phyloP scores from a whole-genome alignment of 345 rosid genomes.

The Syzygium oleosum region DNA sequence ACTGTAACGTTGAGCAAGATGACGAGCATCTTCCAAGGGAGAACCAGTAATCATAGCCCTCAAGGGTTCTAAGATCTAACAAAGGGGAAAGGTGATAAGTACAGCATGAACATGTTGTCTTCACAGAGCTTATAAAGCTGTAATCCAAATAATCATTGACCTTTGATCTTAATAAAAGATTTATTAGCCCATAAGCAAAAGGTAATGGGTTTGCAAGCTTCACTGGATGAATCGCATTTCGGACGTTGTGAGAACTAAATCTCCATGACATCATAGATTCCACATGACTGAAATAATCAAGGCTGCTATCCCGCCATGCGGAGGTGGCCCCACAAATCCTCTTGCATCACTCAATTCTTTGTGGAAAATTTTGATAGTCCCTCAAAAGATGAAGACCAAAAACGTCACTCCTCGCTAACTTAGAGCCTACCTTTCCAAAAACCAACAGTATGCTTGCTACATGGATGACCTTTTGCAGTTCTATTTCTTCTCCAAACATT shows the following conservation, averaged over 20 bases:
- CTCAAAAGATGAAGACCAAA: neutral
- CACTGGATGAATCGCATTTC: neutral
- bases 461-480: neutral
- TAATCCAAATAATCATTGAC: neutral
- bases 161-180: neutral
- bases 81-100: neutral
- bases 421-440: neutral
- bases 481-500: neutral
- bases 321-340: neutral
- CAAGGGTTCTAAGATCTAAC: conserved; percentile 79
- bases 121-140: neutral
- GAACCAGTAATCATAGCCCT: conserved; percentile 76
- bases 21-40: conserved; percentile 93
- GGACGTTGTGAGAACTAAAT: neutral
- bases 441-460: neutral
- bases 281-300: neutral
- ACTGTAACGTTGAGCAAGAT: conserved; percentile 96
- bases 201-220: neutral
- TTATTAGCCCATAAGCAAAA: neutral
- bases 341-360: neutral
- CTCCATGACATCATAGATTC: neutral
- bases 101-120: neutral
- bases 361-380: neutral
- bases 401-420: neutral
- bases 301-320: neutral